Evolutionary conservation across 306 rosid species (phyloP).

Genomic region (Citrullus amarus): DNA sequence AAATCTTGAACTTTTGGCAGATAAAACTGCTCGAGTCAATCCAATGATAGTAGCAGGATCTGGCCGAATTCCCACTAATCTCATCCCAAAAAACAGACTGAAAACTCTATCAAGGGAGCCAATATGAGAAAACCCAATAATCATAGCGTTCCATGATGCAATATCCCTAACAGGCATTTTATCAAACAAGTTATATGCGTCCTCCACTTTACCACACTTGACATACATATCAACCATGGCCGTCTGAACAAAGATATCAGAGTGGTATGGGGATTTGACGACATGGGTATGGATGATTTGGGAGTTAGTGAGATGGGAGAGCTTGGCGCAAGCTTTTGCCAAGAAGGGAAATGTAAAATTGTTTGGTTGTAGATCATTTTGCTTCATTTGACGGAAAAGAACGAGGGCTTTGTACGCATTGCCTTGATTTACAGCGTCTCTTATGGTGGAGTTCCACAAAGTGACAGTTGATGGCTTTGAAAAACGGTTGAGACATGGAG

Average conservation of each 20-base stretch:
- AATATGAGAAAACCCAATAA: constrained; percentile 36
- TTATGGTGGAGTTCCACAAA: constrained; percentile 27
- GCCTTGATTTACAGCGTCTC: constrained; percentile 31
- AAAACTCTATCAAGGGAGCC: constrained; percentile 25
- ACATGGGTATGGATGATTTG: constrained; percentile 34
- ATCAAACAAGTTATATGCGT: constrained; percentile 36
- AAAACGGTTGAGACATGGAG: constrained; percentile 15
- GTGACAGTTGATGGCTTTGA: constrained; percentile 16
- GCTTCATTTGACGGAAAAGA: constrained; percentile 37
- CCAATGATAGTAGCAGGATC: constrained; percentile 46
- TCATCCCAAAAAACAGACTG: constrained; percentile 30
- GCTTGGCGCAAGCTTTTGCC: constrained; percentile 40
- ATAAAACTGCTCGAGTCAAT: constrained; percentile 22
- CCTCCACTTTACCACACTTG: constrained; percentile 26
- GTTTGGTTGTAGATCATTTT: constrained; percentile 28
- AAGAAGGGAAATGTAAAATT: constrained; percentile 33
- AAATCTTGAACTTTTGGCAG: constrained; percentile 17
- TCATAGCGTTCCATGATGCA: constrained; percentile 55
- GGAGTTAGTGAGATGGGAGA: constrained; percentile 23
- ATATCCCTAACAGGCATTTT: constrained; percentile 37
- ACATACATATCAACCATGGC: constrained; percentile 40
- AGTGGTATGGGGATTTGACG: constrained; percentile 30
- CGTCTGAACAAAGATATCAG: constrained; percentile 33
- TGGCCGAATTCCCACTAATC: constrained; percentile 31
- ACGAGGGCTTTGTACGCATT: constrained; percentile 21